These are phyloP conservation scores for Arthrobotrys iridis DNA, from an alignment of 2,329 filamentous ascomycete genomes.

Conservation along the genomic window DNA sequence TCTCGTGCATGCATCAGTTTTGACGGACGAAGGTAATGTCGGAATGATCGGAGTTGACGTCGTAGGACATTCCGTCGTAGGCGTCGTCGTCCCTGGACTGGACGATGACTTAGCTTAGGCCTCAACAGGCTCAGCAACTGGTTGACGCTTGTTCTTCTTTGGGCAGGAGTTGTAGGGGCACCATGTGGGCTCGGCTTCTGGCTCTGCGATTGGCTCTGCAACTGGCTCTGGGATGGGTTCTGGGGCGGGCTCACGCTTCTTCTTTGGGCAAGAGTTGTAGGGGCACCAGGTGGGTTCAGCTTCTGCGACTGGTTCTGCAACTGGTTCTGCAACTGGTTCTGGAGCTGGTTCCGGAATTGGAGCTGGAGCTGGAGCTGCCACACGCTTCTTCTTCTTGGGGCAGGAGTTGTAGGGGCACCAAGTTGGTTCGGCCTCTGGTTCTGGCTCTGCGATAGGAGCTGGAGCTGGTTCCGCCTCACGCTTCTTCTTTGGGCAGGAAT, in stretches of 20 bases:
- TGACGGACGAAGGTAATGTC: constrained; percentile 6
- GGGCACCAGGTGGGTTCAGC: constrained; percentile 5
- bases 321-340: neutral
- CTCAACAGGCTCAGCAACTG: constrained; percentile 15
- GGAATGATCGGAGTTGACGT: constrained; percentile 24
- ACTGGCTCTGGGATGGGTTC: neutral
- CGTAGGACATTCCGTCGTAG: constrained; percentile 30
- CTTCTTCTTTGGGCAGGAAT: constrained; percentile 31
- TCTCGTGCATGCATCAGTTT: constrained; percentile 1
- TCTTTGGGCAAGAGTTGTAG: constrained; percentile 7
- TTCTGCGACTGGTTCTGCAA: neutral
- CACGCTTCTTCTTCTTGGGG: constrained; percentile 2
- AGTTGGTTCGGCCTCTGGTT: neutral
- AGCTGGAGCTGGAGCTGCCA: neutral
- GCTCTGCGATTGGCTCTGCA: constrained; percentile 7
- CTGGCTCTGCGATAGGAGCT: neutral
- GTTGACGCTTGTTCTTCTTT: constrained; percentile 11
- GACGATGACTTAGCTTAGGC: constrained; percentile 26
- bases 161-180: constrained; percentile 9
- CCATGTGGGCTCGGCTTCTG: constrained; percentile 9
- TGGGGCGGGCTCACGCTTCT: neutral
- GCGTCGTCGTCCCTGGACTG: constrained; percentile 17
- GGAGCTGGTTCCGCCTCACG: neutral
- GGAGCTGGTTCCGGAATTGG: neutral
- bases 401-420: constrained; percentile 3